Evolutionary conservation across 208 protist species (phyloP), one percentile per base, ranked within the genome.

Genomic region (Trypanosoma boissoni): DNA sequence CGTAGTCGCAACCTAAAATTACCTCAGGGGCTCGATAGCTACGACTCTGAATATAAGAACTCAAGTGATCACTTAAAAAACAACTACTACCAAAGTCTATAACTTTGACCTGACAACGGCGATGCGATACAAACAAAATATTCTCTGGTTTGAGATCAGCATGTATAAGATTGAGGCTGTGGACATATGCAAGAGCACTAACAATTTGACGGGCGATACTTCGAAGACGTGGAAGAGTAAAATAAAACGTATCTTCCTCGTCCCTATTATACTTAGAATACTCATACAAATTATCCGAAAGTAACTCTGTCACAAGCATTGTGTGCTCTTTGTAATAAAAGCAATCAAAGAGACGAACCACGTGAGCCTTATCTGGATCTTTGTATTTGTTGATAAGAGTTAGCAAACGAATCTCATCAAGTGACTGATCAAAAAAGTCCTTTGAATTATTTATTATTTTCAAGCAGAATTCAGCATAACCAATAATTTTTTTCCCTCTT

Each of bases 371-470:
- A 61, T 98, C 94, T 9, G 86, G 74, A 59, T 96, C 80, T 45
- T 83, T 94, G 61, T 91, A 62, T n/a, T 73, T 58, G 72, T 98
- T 98, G 41, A 99, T 78, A 49, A 97, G 87, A 37, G 83, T 82
- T 39, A 99, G 72, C 46, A 99, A 73, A 24, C 95, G 95, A 69
- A 99, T 98, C 74, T 99, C 96, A 64, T 99, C 97, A 1, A 99
- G 74, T 27, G 84, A 87, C 63, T 99, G 97, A 68, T 99, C 96
- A 63, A 99, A 98, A 70, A 98, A 99, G 66, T 98, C 96, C 61
- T 98, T 98, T 23, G 84, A 89, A 80, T 99, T 98, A 76, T 98
- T 97, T 62, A 98, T 99, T 46, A 99, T 97, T 74, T 99, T 99
- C 18, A 99, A 66, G 64, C 96, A 98, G 23, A 98, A 88, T 66